Conservation (phyloP, 768 basidiomycete species). For the Hypholoma sublateritium region DNA sequence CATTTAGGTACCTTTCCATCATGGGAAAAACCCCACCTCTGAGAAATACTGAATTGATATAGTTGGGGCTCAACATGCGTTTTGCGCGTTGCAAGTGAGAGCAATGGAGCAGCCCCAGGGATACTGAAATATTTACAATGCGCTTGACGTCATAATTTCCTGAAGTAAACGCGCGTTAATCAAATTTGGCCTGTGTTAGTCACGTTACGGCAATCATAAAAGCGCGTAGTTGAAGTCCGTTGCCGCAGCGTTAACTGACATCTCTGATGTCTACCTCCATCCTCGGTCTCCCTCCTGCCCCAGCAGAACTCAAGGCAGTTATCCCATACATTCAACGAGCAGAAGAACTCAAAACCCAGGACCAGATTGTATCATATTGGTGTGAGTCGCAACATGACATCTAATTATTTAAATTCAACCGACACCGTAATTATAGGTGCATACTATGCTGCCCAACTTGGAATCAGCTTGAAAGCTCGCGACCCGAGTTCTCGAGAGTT, state of each 20-base stretch:
- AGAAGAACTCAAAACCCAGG: conserved; percentile 77
- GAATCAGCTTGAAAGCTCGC: conserved; percentile 72
- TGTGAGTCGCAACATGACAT: conserved; percentile 52
- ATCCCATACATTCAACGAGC: conserved; percentile 87
- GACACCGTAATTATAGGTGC: conserved; percentile 52
- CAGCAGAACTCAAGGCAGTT: conserved; percentile 63
- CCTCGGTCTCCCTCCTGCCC: conserved; percentile 60
- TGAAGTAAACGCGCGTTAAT: conserved; percentile 15
- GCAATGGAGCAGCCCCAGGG: conserved; percentile 7
- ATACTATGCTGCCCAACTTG: conserved; percentile 89
- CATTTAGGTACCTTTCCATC: too few relatives aligned
- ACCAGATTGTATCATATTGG: conserved; percentile 94
- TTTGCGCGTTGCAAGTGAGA: conserved; percentile 19
- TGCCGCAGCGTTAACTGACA: conserved; percentile 8
- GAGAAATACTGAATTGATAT: neutral
- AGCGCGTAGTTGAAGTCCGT: conserved; percentile 15
- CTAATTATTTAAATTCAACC: conserved; percentile 7
- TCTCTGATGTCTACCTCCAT: conserved; percentile 23
- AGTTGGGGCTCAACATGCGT: conserved; percentile 17
- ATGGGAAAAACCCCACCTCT: too few relatives aligned
- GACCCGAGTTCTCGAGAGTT: conserved; percentile 63
- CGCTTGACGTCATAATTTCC: conserved; percentile 20
- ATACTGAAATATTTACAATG: neutral
- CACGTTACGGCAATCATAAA: conserved; percentile 24
- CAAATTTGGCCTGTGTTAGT: conserved; percentile 14